Conservation (phyloP, 2,329 filamentous ascomycete genomes). For the Rasamsonia emersonii region DNA sequence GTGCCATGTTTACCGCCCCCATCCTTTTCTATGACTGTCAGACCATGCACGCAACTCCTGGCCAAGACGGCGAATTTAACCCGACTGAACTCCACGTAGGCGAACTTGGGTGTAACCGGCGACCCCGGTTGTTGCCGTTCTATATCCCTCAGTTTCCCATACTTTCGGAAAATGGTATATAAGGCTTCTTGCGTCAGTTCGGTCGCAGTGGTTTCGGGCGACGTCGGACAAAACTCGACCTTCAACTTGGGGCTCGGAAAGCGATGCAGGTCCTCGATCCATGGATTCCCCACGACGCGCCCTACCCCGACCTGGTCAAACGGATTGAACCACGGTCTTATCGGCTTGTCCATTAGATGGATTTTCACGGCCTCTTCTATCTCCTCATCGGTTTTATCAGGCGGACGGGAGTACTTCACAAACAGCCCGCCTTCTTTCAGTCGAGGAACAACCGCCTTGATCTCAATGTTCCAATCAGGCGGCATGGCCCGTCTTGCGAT, state of each 20-base stretch:
- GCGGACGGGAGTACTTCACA: conserved; percentile 65
- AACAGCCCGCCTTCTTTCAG: conserved; percentile 90
- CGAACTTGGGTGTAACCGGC: conserved; percentile 72
- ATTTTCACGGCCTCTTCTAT: conserved; percentile 55
- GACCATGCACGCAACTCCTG: conserved; percentile 85
- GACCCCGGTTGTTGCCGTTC: conserved; percentile 73
- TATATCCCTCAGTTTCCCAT: conserved; percentile 86
- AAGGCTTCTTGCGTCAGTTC: conserved; percentile 80
- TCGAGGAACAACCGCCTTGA: conserved; percentile 74
- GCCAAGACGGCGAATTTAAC: conserved; percentile 76
- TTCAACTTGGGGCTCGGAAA: conserved; percentile 67
- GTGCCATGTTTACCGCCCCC: conserved; percentile 66
- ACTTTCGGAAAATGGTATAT: conserved; percentile 78
- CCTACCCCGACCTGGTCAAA: conserved; percentile 62
- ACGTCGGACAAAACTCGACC: conserved; percentile 73
- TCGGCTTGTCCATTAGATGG: conserved; percentile 58
- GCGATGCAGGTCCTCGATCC: conserved; percentile 86
- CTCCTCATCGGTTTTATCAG: conserved; percentile 39
- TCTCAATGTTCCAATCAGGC: conserved; percentile 52
- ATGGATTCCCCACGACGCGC: conserved; percentile 74
- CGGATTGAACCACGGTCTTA: conserved; percentile 87
- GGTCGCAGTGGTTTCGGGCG: conserved; percentile 48
- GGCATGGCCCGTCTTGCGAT: conserved; percentile 57
- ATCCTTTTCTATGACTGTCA: conserved; percentile 56
- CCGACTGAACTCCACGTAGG: conserved; percentile 66